Evolutionary conservation across 108 stramenopile genomes (phyloP), one percentile per base, ranked within the genome.

Genomic region (Epipyxis sp.): DNA sequence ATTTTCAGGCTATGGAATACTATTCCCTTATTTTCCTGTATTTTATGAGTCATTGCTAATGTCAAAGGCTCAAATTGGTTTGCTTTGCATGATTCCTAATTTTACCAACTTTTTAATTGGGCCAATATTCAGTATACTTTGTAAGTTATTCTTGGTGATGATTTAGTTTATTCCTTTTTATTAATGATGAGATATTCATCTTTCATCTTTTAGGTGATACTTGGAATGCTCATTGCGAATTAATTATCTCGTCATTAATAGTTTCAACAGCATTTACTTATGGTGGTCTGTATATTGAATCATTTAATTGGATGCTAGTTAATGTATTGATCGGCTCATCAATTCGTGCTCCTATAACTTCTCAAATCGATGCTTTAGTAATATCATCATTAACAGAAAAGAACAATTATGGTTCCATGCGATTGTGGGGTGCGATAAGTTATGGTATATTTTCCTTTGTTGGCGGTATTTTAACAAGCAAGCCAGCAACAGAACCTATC

Each of bases 381-480:
- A 65, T 65, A 10, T 10, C 3, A 10, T 32, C 30, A 10, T 25
- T 65, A 32, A 32, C 61, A 37, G 61, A 65, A 6, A 65, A 65
- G 61, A 65, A 16, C 3, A 16, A 32, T 32, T 65, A 65, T 37
- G 61, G 61, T 32, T 16, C 20, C 10, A 65, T 65, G 61, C 27
- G 61, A 65, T 25, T 65, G 25, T 65, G 61, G 61, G 61, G 61
- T 32, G 61, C 61, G 6, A 65, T 65, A 16, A 25, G 61, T 32
- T 65, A 65, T 65, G 61, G 61, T 25, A 65, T 65, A 32, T 65
- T 65, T 32, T 65, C 61, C 27, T 37, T 65, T 32, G 6, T 65
- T 3, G 61, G 61, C 3, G 61, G 61, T 6, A 6, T 25, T 10
- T 32, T 65, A 3, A 65, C 61, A 3, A 20, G 20, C 20, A 57